phyloP scores from a whole-genome alignment of 306 rosid species.

The Lathyrus aphaca region DNA sequence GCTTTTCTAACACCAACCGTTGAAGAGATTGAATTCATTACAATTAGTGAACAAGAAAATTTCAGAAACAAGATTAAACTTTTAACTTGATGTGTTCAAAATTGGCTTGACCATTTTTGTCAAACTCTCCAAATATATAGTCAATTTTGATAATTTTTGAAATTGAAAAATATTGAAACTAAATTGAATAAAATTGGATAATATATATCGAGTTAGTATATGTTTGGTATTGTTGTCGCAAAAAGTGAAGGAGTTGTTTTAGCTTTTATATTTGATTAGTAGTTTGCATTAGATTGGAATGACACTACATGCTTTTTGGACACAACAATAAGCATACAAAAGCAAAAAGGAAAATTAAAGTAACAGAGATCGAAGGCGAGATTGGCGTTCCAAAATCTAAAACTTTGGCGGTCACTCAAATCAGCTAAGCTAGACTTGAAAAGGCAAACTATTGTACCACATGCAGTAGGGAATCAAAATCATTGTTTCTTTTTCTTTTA shows the following conservation, averaged over 20 bases:
- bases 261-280: conserved; percentile 31
- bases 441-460: conserved; percentile 27
- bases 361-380: conserved; percentile 59
- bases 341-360: conserved; percentile 41
- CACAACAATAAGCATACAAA: conserved; percentile 46
- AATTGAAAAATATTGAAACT: too few relatives aligned
- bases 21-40: conserved; percentile 27
- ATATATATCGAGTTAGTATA: too few relatives aligned
- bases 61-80: background rate
- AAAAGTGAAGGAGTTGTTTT: conserved; percentile 55
- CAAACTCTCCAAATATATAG: too few relatives aligned
- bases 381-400: conserved; percentile 57
- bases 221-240: conserved; percentile 42
- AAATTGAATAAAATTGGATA: too few relatives aligned
- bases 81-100: background rate
- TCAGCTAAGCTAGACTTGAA: conserved; percentile 39
- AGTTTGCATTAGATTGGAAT: conserved; percentile 28
- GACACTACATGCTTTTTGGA: conserved; percentile 32
- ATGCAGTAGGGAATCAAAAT: conserved; percentile 43
- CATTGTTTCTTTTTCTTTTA: background rate
- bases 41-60: conserved; percentile 24
- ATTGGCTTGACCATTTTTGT: background rate
- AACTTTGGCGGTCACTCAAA: conserved; percentile 31
- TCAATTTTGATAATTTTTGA: too few relatives aligned
- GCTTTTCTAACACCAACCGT: conserved; percentile 36